phyloP scores from a whole-genome alignment of 176 grass and related monocot species.

The Saccharum officinarum region DNA sequence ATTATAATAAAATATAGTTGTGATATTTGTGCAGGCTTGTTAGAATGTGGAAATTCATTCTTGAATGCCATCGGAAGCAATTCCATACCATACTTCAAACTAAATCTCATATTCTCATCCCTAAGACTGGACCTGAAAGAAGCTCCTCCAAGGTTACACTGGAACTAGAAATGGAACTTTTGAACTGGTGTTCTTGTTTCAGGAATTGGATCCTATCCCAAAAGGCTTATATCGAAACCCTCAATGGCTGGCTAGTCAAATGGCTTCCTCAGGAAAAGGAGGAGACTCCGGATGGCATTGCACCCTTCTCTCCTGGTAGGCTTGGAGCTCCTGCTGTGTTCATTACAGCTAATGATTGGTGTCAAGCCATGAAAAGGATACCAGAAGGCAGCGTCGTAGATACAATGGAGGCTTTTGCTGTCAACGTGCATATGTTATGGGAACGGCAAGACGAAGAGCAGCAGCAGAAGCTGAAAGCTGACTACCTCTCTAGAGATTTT shows the following conservation, averaged over 20 bases:
- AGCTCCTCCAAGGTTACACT: constrained; percentile 55
- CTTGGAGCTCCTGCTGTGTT: constrained; percentile 76
- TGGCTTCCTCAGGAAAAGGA: constrained; percentile 89
- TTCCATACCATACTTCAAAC: constrained; percentile 73
- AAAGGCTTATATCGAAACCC: constrained; percentile 66
- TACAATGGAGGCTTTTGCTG: constrained; percentile 64
- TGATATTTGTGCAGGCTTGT: constrained; percentile 55
- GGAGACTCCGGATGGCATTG: constrained; percentile 55
- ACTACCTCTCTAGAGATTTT: constrained; percentile 74
- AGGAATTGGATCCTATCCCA: constrained; percentile 74
- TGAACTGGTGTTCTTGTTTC: constrained; percentile 91
- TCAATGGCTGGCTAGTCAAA: constrained; percentile 84
- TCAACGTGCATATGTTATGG: constrained; percentile 62
- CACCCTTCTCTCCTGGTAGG: constrained; percentile 64
- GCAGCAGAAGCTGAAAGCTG: constrained; percentile 60
- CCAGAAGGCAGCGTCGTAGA: constrained; percentile 56
- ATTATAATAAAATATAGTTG: neutral
- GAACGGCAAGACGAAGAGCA: constrained; percentile 64
- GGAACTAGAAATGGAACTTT: constrained; percentile 76
- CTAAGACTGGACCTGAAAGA: constrained; percentile 51
- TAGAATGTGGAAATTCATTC: constrained; percentile 82
- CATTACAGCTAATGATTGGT: constrained; percentile 80
- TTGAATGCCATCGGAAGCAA: constrained; percentile 80
- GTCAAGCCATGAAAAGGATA: constrained; percentile 54
- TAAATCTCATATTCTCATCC: constrained; percentile 59